Evolutionary conservation across 257 asterid species (phyloP), one percentile per base, ranked within the genome.

Genomic region (Jacaranda copaia): DNA sequence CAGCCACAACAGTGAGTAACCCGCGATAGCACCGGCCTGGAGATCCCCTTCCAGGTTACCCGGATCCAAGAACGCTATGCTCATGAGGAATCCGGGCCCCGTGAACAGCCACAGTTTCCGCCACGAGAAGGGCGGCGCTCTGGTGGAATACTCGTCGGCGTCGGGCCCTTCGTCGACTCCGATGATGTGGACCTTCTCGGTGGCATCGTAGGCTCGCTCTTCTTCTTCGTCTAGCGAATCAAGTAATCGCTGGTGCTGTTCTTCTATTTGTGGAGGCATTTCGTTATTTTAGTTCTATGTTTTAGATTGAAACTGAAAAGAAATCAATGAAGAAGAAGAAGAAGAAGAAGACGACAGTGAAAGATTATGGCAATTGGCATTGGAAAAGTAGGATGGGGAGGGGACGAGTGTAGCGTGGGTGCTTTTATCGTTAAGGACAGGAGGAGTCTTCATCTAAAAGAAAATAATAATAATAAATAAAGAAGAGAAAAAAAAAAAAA

Each of bases 1-100:
- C 76, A 92, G 79, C 97, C 97, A 92, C 32, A 92, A 70, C 53
- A 92, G 77, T 1, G 96, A 88, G 77, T 92, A 89, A 0, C 97
- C 97, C 19, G 97, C 97, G 12, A 89, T 88, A 3, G 97, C 97
- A 5, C 97, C 97, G 1, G 97, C 69, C 85, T 92, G 97, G 73
- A 92, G 97, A 90, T 88, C 92, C 65, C 97, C 96, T 77, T 92
- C 97, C 19, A 92, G 84, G 81, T 92, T 92, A 0, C 97, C 97
- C 68, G 97, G 97, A 88, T 92, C 97, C 84, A 92, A 57, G 70
- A 92, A 92, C 0, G 96, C 97, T 38, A 92, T 90, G 82, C 96
- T 89, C 97, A 90, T 92, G 62, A 92, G 67, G 48, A 92, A 92
- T 9, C 97, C 97, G 0, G 97, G 97, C 1, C 97, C 97, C 4